phyloP scores from a whole-genome alignment of 257 asterid species.

The Verbascum thapsus region DNA sequence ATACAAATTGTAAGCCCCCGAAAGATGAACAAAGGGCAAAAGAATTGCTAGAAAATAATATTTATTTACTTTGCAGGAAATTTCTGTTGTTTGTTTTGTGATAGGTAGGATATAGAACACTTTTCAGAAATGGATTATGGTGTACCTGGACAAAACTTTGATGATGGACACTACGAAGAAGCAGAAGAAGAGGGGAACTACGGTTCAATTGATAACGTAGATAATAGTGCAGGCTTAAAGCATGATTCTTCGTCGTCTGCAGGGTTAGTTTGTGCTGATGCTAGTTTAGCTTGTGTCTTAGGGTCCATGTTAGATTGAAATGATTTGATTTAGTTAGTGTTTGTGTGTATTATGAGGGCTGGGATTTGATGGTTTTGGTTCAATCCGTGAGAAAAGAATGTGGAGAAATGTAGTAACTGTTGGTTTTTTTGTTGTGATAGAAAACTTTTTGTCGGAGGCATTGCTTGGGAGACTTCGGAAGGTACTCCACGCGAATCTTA shows the following conservation, averaged over 20 bases:
- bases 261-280: constrained; percentile 99
- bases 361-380: constrained; percentile 50
- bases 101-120: constrained; percentile 61
- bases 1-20: no score
- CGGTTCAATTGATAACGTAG: constrained; percentile 67
- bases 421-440: constrained; percentile 85
- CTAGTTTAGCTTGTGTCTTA: constrained; percentile 62
- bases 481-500: constrained; percentile 46
- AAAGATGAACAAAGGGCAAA: constrained; percentile 37
- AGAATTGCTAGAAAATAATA: constrained; percentile 42
- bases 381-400: constrained; percentile 50
- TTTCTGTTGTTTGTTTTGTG: constrained; percentile 28
- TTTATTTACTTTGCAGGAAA: constrained; percentile 58
- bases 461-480: constrained; percentile 99
- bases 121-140: constrained; percentile 72
- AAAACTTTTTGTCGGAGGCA: constrained; percentile 99
- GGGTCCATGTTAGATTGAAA: constrained; percentile 50
- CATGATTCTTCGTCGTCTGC: constrained; percentile 92
- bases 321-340: constrained; percentile 45
- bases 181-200: constrained; percentile 69
- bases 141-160: constrained; percentile 70
- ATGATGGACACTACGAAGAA: constrained; percentile 65
- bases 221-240: constrained; percentile 85
- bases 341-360: constrained; percentile 40
- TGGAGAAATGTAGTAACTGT: constrained; percentile 63